These are phyloP conservation scores for Solidago caesia DNA, from an alignment of 129 eudicot genomes.

Conservation along the genomic window DNA sequence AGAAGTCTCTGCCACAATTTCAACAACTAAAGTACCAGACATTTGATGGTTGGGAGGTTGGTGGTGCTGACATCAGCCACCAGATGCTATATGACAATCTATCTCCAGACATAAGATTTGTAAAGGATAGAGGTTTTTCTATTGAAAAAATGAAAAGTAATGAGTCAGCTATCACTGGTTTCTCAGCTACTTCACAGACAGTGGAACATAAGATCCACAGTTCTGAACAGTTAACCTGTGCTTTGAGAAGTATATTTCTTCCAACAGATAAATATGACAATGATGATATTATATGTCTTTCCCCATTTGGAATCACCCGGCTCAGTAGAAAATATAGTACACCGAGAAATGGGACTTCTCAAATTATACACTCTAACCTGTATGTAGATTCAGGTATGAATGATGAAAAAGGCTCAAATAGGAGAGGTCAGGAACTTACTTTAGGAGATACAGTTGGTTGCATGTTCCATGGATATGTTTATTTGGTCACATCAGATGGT, in stretches of 20 bases:
- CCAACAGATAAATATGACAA: slow-evolving; percentile 48
- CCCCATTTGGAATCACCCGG: slow-evolving; percentile 80
- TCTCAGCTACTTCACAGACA: slow-evolving; percentile 38
- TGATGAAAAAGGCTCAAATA: slow-evolving; percentile 47
- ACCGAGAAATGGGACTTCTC: slow-evolving; percentile 34
- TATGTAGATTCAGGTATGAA: slow-evolving; percentile 39
- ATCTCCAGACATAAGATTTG: slow-evolving; percentile 27
- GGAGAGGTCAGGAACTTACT: slow-evolving; percentile 45
- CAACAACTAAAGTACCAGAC: slow-evolving; percentile 48
- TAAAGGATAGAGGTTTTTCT: slow-evolving; percentile 26
- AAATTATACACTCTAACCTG: slow-evolving; percentile 53
- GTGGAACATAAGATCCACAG: slow-evolving; percentile 26
- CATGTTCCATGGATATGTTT: slow-evolving; percentile 63
- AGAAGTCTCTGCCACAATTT: slow-evolving; percentile 38
- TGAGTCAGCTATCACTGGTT: slow-evolving; percentile 40
- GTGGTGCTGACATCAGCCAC: slow-evolving; percentile 77
- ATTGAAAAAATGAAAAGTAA: slow-evolving; percentile 24
- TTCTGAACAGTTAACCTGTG: slow-evolving; percentile 30
- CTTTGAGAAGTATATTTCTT: slow-evolving; percentile 57
- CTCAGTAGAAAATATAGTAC: slow-evolving; percentile 35
- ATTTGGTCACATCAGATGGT: slow-evolving; percentile 64
- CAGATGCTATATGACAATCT: slow-evolving; percentile 48
- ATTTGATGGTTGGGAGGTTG: slow-evolving; percentile 75
- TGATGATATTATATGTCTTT: slow-evolving; percentile 62
- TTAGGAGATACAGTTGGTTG: slow-evolving; percentile 74